A percentile compares a stretch with the other conserved stretches of the same genome.
Conservation (phyloP, 75 land plant species). For the Cunninghamia lanceolata region DNA sequence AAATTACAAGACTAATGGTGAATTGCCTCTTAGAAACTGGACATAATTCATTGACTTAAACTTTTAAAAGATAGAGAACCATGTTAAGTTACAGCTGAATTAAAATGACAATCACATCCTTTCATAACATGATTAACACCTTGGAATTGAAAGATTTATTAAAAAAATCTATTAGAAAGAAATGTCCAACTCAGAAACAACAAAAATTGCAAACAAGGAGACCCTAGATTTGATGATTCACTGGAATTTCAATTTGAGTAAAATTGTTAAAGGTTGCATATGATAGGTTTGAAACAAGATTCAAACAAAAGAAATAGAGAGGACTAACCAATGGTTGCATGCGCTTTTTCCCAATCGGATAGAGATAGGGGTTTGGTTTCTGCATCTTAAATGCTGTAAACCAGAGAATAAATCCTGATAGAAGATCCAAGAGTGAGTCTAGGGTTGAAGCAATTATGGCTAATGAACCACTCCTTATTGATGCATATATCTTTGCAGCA, state of each 20-base stretch:
- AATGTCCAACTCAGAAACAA: background rate
- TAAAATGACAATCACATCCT: background rate
- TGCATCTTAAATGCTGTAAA: slow-evolving; percentile 85
- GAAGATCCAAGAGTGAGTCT: slow-evolving; percentile 90
- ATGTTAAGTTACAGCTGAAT: background rate
- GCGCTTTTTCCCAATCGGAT: slow-evolving; percentile 93
- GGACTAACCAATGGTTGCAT: slow-evolving; percentile 90
- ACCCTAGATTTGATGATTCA: background rate
- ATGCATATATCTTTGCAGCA: slow-evolving; percentile 82
- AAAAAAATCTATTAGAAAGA: background rate
- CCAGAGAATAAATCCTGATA: slow-evolving; percentile 95
- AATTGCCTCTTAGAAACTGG: background rate
- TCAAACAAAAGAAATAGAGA: background rate
- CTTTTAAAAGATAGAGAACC: background rate
- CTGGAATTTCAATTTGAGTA: background rate
- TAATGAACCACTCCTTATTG: slow-evolving; percentile 78
- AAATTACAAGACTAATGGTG: background rate
- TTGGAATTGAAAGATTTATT: background rate
- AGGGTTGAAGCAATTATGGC: slow-evolving; percentile 95
- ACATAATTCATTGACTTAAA: background rate
- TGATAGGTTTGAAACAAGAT: background rate
- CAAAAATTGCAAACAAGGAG: background rate
- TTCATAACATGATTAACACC: background rate
- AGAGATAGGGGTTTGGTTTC: slow-evolving; percentile 75
- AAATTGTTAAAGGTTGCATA: background rate